A percentile compares a stretch with the other conserved stretches of the same genome.
phyloP scores from a whole-genome alignment of 768 basidiomycete species.

The Collybiopsis luxurians region DNA sequence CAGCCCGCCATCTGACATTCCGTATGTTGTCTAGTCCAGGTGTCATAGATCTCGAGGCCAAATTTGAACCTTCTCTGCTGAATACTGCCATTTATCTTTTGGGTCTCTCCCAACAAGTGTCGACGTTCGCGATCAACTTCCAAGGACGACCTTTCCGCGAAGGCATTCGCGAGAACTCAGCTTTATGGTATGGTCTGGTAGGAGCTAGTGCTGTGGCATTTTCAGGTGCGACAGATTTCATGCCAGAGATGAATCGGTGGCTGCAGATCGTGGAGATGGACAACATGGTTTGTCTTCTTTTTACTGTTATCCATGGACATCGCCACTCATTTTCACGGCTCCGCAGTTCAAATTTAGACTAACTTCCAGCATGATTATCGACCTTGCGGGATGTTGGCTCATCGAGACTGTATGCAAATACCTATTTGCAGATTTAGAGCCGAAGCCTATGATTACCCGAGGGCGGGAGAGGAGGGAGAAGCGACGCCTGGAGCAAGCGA shows the following conservation, averaged over 20 bases:
- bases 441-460: conserved; percentile 78
- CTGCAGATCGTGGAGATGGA: conserved; percentile 95
- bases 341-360: conserved; percentile 79
- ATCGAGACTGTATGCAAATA: conserved; percentile 82
- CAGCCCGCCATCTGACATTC: no score
- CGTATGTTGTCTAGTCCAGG: conserved; percentile 64
- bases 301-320: neutral
- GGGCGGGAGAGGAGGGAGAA: conserved; percentile 79
- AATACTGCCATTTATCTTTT: conserved; percentile 98
- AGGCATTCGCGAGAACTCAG: conserved; percentile 92
- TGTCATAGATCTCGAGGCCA: conserved; percentile 88
- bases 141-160: conserved; percentile 98
- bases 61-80: conserved; percentile 91
- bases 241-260: conserved; percentile 96
- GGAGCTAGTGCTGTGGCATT: conserved; percentile 91
- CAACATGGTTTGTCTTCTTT: conserved; percentile 48
- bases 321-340: neutral
- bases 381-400: conserved; percentile 86
- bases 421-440: conserved; percentile 85
- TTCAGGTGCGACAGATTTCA: conserved; percentile 88
- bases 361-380: conserved; percentile 78
- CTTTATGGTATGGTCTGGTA: conserved; percentile 90
- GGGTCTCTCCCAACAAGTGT: conserved; percentile 95
- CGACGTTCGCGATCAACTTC: conserved; percentile 98
- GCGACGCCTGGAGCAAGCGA: conserved; percentile 43